phyloP scores from a whole-genome alignment of 257 asterid genomes.

The Capsicum baccatum region DNA sequence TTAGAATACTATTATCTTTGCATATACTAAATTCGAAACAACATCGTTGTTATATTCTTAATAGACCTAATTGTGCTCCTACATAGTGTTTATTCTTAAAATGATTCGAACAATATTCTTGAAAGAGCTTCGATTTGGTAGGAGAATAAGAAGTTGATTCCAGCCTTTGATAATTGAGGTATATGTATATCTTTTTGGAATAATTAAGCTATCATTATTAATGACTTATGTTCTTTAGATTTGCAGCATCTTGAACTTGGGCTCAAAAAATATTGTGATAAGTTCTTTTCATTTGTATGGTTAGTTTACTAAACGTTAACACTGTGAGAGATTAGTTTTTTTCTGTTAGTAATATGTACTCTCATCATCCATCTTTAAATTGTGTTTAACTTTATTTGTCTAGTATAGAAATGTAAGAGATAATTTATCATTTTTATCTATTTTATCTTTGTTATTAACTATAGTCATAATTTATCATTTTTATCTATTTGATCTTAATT shows the following conservation, averaged over 20 bases:
- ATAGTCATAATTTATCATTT: too few species aligned
- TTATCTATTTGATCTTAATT: too few species aligned
- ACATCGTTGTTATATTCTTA: background rate
- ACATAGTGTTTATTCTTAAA: constrained; percentile 9
- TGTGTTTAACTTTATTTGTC: too few species aligned
- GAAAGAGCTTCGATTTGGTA: background rate
- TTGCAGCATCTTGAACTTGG: background rate
- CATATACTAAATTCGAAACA: background rate
- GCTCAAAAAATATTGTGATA: background rate
- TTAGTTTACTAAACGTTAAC: too few species aligned
- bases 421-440: too few species aligned
- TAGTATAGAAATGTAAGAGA: too few species aligned
- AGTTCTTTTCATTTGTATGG: background rate
- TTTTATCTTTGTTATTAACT: too few species aligned
- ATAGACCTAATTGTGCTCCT: background rate
- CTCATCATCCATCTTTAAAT: too few species aligned
- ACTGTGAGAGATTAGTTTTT: too few species aligned
- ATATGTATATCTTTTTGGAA: background rate
- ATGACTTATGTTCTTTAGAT: background rate
- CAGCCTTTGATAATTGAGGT: background rate
- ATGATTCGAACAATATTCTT: constrained; percentile 16
- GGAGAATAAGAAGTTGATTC: constrained; percentile 23
- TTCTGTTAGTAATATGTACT: too few species aligned
- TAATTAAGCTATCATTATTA: background rate
- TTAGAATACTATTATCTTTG: background rate